These are phyloP conservation scores for Stephania cephalantha DNA, from an alignment of 164 flowering plant species.

Conservation along the genomic window DNA sequence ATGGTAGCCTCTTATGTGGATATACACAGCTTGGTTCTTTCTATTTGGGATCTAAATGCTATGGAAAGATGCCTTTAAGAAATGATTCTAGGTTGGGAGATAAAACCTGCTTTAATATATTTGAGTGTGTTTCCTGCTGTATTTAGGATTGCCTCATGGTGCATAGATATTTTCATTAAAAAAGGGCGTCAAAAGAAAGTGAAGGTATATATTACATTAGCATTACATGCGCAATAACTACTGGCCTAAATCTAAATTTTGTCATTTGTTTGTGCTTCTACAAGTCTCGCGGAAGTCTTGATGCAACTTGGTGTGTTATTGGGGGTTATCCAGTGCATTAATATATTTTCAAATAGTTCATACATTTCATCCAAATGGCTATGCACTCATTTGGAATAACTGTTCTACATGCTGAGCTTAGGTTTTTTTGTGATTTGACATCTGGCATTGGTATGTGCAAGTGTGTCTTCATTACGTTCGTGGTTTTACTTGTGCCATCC, in stretches of 20 bases:
- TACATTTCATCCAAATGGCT: neutral
- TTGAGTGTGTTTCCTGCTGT: neutral
- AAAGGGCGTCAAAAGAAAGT: too few relatives aligned
- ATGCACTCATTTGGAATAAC: neutral
- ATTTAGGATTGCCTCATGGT: too few relatives aligned
- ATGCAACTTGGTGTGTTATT: neutral
- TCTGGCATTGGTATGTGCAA: too few relatives aligned
- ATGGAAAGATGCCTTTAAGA: too few relatives aligned
- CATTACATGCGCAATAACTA: neutral
- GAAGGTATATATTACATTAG: too few relatives aligned
- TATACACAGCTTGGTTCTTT: neutral
- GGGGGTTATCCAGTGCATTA: too few relatives aligned
- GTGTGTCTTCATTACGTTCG: neutral
- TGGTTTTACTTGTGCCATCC: conserved; percentile 18
- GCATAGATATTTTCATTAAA: too few relatives aligned
- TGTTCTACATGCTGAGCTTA: neutral
- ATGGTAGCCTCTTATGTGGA: neutral
- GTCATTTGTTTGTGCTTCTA: neutral
- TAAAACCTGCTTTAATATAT: neutral
- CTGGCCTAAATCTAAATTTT: neutral
- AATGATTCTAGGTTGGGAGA: neutral
- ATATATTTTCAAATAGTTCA: neutral
- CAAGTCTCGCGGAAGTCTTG: neutral
- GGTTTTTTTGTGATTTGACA: neutral
- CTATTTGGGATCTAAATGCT: neutral